These are phyloP conservation scores for Plasmodium gaboni DNA, from an alignment of 169 alveolate species.

Conservation along the genomic window DNA sequence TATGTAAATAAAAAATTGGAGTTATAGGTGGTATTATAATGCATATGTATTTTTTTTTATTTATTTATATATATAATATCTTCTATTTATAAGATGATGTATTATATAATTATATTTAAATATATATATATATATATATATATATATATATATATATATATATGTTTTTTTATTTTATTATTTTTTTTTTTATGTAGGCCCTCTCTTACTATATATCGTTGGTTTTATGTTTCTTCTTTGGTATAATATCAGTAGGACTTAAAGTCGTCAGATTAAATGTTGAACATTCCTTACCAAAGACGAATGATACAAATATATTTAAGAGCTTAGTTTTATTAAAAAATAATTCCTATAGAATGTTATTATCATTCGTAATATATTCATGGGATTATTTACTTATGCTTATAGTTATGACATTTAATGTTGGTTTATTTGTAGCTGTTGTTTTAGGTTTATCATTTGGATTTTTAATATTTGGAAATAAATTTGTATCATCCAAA, in stretches of 20 bases:
- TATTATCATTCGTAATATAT: slow-evolving; percentile 64
- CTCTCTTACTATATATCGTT: slow-evolving; percentile 37
- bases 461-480: slow-evolving; percentile 80
- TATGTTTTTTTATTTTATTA: neutral
- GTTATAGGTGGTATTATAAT: neutral
- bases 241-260: slow-evolving; percentile 36
- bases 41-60: neutral
- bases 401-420: slow-evolving; percentile 85
- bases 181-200: neutral
- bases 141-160: neutral
- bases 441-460: slow-evolving; percentile 80
- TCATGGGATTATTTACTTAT: slow-evolving; percentile 82
- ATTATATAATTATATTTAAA: neutral
- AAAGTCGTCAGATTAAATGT: slow-evolving; percentile 30
- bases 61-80: neutral
- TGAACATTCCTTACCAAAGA: slow-evolving; percentile 29
- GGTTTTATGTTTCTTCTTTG: slow-evolving; percentile 31
- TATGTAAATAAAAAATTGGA: neutral
- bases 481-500: slow-evolving; percentile 30
- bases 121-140: slow-evolving; percentile 16
- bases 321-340: slow-evolving; percentile 38
- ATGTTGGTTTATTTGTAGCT: slow-evolving; percentile 82
- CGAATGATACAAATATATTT: slow-evolving; percentile 23
- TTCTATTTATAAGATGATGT: neutral
- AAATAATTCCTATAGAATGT: slow-evolving; percentile 40